These are phyloP conservation scores for Monilinia laxa DNA, from an alignment of 2,329 filamentous ascomycete species.

Conservation along the genomic window DNA sequence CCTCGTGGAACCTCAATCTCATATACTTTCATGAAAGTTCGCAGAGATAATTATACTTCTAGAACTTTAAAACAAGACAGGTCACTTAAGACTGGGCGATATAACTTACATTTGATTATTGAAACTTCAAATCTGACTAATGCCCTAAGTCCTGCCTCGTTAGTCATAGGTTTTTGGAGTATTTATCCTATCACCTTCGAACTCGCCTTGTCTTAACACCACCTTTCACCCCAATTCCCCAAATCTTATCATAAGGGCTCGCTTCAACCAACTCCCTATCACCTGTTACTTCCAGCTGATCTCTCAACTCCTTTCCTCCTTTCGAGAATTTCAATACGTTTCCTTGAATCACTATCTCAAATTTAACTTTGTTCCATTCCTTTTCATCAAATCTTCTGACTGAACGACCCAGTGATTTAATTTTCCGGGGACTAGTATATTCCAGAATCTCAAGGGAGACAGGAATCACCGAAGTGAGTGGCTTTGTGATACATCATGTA, in stretches of 20 bases:
- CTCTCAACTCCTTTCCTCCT: conserved; percentile 1
- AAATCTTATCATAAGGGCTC: conserved; percentile 11
- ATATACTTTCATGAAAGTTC: neutral
- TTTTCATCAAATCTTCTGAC: neutral
- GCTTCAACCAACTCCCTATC: conserved; percentile 14
- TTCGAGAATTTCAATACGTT: conserved; percentile 11
- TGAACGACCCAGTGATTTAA: neutral
- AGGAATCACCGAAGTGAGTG: neutral
- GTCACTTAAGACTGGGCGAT: too few relatives aligned
- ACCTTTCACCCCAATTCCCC: conserved; percentile 5
- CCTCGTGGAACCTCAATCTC: neutral
- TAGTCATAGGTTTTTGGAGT: too few relatives aligned
- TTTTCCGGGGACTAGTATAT: neutral
- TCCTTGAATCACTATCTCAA: neutral
- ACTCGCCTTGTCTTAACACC: neutral
- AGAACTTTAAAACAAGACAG: too few relatives aligned
- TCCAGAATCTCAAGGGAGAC: neutral
- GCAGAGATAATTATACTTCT: too few relatives aligned
- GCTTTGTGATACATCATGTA: conserved; percentile 19
- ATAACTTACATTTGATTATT: too few relatives aligned
- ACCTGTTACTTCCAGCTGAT: neutral
- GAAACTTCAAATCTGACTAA: too few relatives aligned
- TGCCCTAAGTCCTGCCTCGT: too few relatives aligned
- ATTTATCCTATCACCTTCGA: neutral
- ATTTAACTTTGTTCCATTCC: conserved; percentile 3